Percentiles rank a stretch among this genome's conserved stretches.
These are phyloP conservation scores for Cryptomeria japonica DNA, from an alignment of 75 land plant genomes.

Conservation along the genomic window DNA sequence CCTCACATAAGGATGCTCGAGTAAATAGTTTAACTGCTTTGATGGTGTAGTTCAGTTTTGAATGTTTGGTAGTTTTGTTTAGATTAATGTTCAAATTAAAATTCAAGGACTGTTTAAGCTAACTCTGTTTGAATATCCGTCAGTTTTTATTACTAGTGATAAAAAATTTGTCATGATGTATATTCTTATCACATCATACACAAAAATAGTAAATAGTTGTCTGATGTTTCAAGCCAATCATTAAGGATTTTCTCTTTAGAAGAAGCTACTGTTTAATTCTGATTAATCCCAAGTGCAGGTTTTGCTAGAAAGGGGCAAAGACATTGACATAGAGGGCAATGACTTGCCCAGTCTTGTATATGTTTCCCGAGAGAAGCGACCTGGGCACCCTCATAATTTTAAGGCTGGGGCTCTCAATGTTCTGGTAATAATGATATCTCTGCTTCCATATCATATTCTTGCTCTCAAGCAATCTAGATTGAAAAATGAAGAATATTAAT, in stretches of 20 bases:
- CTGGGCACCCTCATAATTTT: slow-evolving; percentile 32
- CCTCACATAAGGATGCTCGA: not conserved
- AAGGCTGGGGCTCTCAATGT: slow-evolving; percentile 70
- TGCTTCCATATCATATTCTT: not conserved
- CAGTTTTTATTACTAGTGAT: too few species aligned
- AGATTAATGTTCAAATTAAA: too few species aligned
- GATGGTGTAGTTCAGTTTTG: too few species aligned
- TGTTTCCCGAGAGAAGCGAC: slow-evolving; percentile 19
- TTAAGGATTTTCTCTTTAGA: too few species aligned
- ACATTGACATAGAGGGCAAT: slow-evolving; percentile 5
- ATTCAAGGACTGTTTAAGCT: too few species aligned
- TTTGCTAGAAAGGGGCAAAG: slow-evolving; percentile 36
- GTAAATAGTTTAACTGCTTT: not conserved
- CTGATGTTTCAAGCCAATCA: too few species aligned
- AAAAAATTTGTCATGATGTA: too few species aligned
- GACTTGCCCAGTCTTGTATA: slow-evolving; percentile 45
- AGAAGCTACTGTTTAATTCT: too few species aligned
- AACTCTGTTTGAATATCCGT: too few species aligned
- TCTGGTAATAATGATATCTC: slow-evolving; percentile 19
- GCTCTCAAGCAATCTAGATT: not conserved
- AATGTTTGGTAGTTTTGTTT: too few species aligned
- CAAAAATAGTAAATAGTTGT: too few species aligned
- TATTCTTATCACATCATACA: too few species aligned
- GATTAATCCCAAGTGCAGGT: slow-evolving; percentile 16
- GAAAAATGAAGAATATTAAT: not conserved